Evolutionary conservation across 257 asterid genomes (phyloP), one percentile per base, ranked within the genome.

Genomic region (Lantana camara): DNA sequence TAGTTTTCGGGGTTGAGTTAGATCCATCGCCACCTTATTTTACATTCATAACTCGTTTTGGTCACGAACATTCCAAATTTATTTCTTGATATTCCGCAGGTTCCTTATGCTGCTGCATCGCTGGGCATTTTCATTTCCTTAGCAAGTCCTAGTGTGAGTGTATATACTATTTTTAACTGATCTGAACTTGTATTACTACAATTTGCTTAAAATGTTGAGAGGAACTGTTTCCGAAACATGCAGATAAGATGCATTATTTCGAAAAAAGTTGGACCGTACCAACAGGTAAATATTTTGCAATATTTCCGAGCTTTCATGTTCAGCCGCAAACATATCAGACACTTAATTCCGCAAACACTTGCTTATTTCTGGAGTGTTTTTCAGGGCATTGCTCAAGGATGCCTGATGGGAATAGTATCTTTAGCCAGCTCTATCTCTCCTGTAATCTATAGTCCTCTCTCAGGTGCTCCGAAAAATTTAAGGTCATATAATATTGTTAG

Each of bases 241-340:
- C 89, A 92, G 98, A 60, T 92, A 59, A 67, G 91, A 57, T 86
- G 97, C 89, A 86, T 89, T 60, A 82, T 86, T 15, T 92, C 98
- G 35, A 87, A 85, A 72, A 83, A 83, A 79, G 82, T 89, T 15
- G 92, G 96, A 4, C 89, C 96, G 16, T 62, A 79, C 22, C 89
- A 89, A 45, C 98, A 91, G 88, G 96, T 83, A 73, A 51, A n/a
- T n/a, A n/a, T n/a, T n/a, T n/a, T n/a, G n/a, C n/a, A n/a, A n/a
- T n/a, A n/a, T n/a, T n/a, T n/a, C n/a, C n/a, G n/a, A n/a, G n/a
- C n/a, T n/a, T n/a, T n/a, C n/a, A n/a, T n/a, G n/a, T n/a, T n/a
- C n/a, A n/a, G n/a, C n/a, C n/a, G n/a, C n/a, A n/a, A n/a, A n/a
- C n/a, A n/a, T n/a, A n/a, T n/a, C n/a, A n/a, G n/a, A n/a, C n/a